Percentiles rank a stretch among this genome's conserved stretches.
Conservation (phyloP, 202 grass and related monocot genomes). For the Carex arenaria region DNA sequence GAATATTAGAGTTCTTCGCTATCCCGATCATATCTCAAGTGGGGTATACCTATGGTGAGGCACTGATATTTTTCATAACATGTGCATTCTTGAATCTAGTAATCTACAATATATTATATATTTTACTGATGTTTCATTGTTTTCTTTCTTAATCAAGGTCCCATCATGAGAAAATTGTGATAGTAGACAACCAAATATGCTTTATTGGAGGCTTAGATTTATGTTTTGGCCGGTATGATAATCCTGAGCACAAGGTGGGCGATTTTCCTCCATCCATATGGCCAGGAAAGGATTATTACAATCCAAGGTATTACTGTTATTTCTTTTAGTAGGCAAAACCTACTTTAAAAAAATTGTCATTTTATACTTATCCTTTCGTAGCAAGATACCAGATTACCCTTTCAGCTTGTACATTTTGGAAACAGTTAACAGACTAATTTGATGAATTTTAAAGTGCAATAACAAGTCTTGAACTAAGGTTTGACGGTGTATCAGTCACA, state of each 20-base stretch:
- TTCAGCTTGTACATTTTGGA: constrained; percentile 10
- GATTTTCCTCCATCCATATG: constrained; percentile 71
- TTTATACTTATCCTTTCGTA: constrained; percentile 14
- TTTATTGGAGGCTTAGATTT: constrained; percentile 90
- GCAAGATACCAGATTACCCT: constrained; percentile 13
- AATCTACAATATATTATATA: neutral
- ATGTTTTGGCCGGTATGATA: constrained; percentile 93
- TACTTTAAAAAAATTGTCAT: neutral
- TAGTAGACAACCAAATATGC: constrained; percentile 88
- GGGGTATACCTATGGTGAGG: constrained; percentile 93
- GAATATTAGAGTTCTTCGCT: constrained; percentile 94
- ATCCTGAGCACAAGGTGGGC: constrained; percentile 72
- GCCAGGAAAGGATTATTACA: constrained; percentile 98
- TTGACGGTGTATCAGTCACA: neutral
- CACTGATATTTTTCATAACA: constrained; percentile 11
- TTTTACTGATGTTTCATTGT: constrained; percentile 2
- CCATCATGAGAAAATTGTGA: constrained; percentile 98
- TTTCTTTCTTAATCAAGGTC: constrained; percentile 51
- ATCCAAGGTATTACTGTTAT: constrained; percentile 61
- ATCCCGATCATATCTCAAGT: constrained; percentile 96
- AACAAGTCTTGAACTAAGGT: neutral
- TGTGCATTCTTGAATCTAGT: neutral
- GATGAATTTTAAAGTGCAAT: neutral
- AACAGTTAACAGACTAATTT: neutral
- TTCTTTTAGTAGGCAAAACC: neutral